Evolutionary conservation across 1,284 basidiomycete genomes (phyloP).

Genomic region (Cutaneotrichosporon sp.): DNA sequence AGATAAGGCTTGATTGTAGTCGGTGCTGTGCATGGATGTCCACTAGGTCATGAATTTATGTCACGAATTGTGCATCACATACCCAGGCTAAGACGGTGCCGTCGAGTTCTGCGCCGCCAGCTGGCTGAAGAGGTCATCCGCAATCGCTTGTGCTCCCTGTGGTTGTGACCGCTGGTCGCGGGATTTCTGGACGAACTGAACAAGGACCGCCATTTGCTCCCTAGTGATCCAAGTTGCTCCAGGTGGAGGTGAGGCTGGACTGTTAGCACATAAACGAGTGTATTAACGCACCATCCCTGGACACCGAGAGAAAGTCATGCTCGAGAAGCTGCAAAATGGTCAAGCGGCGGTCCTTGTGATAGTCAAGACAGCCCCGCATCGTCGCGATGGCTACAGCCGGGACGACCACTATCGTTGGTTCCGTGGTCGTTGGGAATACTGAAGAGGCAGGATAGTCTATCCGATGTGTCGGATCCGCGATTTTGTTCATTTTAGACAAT

Average conservation of each 20-base stretch:
- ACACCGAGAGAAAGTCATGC: constrained; percentile 46
- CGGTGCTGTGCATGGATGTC: too few relatives aligned
- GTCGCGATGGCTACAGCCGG: constrained; percentile 50
- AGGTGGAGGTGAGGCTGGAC: constrained; percentile 21
- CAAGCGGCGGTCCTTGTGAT: constrained; percentile 50
- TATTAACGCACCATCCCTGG: too few relatives aligned
- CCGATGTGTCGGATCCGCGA: constrained; percentile 51
- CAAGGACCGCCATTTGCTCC: constrained; percentile 39
- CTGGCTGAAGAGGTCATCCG: constrained; percentile 38
- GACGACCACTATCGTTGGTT: constrained; percentile 35
- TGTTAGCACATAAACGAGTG: not conserved
- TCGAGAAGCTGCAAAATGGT: constrained; percentile 52
- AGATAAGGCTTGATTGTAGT: too few relatives aligned
- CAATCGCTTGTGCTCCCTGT: constrained; percentile 23
- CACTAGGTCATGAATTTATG: not conserved
- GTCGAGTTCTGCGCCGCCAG: constrained; percentile 28
- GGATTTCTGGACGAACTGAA: constrained; percentile 26
- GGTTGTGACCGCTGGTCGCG: constrained; percentile 12
- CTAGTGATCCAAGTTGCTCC: constrained; percentile 40
- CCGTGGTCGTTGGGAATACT: too few relatives aligned
- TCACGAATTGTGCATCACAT: not conserved
- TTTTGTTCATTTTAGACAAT: constrained; percentile 52
- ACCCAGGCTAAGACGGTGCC: not conserved
- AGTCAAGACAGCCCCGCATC: constrained; percentile 52
- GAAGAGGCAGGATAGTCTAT: constrained; percentile 49